Percentiles rank a stretch among this genome's conserved stretches.
phyloP scores from a whole-genome alignment of 805 yeast species.

The Nakazawaea wyomingensis region DNA sequence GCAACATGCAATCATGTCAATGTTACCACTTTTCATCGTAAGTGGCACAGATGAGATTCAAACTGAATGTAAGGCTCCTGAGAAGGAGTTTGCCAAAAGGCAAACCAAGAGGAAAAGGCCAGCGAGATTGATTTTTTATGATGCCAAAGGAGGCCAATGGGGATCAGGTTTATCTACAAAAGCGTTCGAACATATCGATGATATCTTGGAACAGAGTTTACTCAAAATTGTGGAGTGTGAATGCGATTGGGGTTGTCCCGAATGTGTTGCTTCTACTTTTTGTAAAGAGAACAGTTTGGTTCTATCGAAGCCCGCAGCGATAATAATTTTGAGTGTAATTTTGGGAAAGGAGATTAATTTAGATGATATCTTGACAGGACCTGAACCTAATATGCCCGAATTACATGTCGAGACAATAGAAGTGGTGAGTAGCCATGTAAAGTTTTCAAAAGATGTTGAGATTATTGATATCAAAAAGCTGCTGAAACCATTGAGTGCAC shows the following conservation, averaged over 20 bases:
- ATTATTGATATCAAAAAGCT: constrained; percentile 37
- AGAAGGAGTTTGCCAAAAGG: constrained; percentile 82
- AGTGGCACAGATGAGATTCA: constrained; percentile 74
- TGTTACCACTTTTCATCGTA: constrained; percentile 67
- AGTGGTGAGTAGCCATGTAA: constrained; percentile 49
- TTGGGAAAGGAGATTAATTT: constrained; percentile 48
- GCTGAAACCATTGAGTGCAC: constrained; percentile 15
- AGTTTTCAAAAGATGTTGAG: constrained; percentile 57
- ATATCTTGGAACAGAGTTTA: constrained; percentile 55
- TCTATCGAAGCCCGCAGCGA: constrained; percentile 81
- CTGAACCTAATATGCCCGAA: constrained; percentile 71
- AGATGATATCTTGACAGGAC: constrained; percentile 57
- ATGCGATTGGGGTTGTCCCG: constrained; percentile 66
- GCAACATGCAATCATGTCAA: constrained; percentile 81
- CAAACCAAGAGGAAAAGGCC: constrained; percentile 75
- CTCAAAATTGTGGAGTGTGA: constrained; percentile 61
- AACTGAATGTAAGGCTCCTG: constrained; percentile 97
- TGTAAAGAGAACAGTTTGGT: constrained; percentile 83
- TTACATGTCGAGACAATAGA: constrained; percentile 64
- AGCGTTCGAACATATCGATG: constrained; percentile 74
- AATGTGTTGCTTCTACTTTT: constrained; percentile 77
- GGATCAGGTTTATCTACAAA: constrained; percentile 80
- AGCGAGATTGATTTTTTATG: constrained; percentile 79
- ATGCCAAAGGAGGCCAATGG: constrained; percentile 71
- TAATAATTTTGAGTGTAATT: constrained; percentile 58